Evolutionary conservation across 352 stramenopile species (phyloP), one percentile per base, ranked within the genome.

Genomic region (Phytopythium kandeliae): DNA sequence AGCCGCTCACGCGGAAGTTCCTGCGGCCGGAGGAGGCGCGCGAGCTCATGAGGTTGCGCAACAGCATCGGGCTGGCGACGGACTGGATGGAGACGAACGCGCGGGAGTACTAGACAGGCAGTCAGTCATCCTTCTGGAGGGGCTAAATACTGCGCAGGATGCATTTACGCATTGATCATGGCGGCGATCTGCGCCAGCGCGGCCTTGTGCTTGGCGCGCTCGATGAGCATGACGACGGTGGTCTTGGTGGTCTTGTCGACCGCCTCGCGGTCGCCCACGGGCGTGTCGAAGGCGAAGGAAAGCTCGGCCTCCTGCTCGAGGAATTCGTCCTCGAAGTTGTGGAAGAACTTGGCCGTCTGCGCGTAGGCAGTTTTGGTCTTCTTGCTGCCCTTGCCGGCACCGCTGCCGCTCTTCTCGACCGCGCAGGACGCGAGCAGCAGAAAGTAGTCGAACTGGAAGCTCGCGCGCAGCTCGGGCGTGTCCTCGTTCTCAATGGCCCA

Each of bases 321-420:
- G 58, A 94, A 94, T 55, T 94, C 84, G 55, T 94, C 84, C 52
- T 94, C 84, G 58, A 94, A 94, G 63, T 94, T 91, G 62, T 76
- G 59, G 55, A 85, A 94, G 52, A 86, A 75, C 74, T 87, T 91
- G 48, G 65, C 68, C 16, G 57, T 82, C 56, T 85, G 66, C 28
- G 73, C 74, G 61, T 88, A 83, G 46, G 75, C 45, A 19, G 63
- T 86, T 66, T 92, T 91, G 54, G 66, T 65, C 64, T 91, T 92
- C 63, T 90, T 91, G 45, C 70, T 65, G 42, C 82, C 77, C 41
- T 77, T 86, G 28, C 60, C 49, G 15, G 44, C 54, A 37, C 52
- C 57, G 11, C 59, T 58, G 35, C 67, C 48, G 35, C 57, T 71
- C 52, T 78, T 81, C 42, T 89, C 76, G 19, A 83, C 64, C 6